Evolutionary conservation across 2,329 filamentous ascomycete species (phyloP).

Genomic region (Volutella citrinella): DNA sequence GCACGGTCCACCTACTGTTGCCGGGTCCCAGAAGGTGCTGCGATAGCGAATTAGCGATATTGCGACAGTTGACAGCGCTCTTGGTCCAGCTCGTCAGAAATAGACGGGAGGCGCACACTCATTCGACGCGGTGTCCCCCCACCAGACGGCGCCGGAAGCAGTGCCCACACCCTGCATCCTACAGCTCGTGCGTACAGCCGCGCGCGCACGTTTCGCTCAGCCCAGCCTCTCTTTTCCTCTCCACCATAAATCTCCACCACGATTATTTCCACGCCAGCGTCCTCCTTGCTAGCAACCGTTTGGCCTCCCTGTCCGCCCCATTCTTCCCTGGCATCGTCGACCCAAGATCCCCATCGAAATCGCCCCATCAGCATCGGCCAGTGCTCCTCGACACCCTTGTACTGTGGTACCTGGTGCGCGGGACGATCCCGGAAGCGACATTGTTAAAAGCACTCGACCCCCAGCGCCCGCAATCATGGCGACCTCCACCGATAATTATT

Average conservation of each 20-base stretch:
- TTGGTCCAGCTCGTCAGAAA: no score
- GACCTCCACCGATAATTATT: slow-evolving; percentile 30
- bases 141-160: slow-evolving; percentile 24
- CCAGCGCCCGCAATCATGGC: slow-evolving; percentile 35
- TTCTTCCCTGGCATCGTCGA: slow-evolving; percentile 17
- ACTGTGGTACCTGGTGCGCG: no score
- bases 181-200: no score
- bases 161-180: slow-evolving; percentile 20
- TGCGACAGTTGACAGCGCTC: no score
- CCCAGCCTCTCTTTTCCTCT: slow-evolving; percentile 25
- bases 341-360: slow-evolving; percentile 17
- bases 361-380: slow-evolving; percentile 20
- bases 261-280: slow-evolving; percentile 14
- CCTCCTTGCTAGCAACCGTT: slow-evolving; percentile 28
- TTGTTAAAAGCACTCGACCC: slow-evolving; percentile 33
- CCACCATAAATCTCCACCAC: slow-evolving; percentile 23
- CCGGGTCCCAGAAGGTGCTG: neutral
- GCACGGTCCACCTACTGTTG: no score
- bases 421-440: no score
- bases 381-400: slow-evolving; percentile 21
- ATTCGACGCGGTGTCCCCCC: no score
- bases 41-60: neutral
- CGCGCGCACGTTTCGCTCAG: no score
- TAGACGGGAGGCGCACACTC: no score
- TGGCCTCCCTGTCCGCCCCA: slow-evolving; percentile 17